A percentile compares a stretch with the other conserved stretches of the same genome.
Conservation (phyloP, 306 rosid species). For the Cercis canadensis region DNA sequence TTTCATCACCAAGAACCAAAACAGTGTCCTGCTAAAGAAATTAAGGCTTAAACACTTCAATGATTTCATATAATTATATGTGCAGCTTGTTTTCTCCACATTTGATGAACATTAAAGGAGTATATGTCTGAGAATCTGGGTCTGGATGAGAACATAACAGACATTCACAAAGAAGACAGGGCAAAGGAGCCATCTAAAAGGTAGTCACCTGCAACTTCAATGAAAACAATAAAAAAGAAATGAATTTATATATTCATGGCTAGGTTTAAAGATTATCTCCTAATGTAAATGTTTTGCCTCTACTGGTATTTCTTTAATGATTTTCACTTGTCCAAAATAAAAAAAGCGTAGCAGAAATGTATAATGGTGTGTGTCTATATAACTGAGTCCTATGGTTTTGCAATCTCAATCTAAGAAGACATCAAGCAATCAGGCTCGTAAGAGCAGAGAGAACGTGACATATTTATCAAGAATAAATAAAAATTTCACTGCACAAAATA, state of each 20-base stretch:
- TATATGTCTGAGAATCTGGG: slow-evolving; percentile 1
- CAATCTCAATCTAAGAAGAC: not conserved
- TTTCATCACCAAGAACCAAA: not conserved
- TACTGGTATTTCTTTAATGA: not conserved
- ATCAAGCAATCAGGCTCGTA: not conserved
- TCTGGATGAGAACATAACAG: not conserved
- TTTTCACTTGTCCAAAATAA: not conserved
- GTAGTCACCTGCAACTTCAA: not conserved
- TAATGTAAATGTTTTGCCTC: not conserved
- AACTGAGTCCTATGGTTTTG: not conserved
- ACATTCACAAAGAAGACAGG: not conserved
- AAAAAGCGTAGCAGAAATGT: not conserved
- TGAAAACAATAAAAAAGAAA: not conserved
- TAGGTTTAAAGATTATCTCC: not conserved
- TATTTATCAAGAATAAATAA: slow-evolving; percentile 6
- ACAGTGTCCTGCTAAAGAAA: not conserved
- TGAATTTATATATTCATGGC: not conserved
- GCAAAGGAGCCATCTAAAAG: not conserved
- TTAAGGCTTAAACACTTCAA: not conserved
- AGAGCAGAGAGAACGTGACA: not conserved
- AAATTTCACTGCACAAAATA: slow-evolving; percentile 12
- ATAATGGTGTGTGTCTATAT: not conserved
- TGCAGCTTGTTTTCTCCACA: not conserved
- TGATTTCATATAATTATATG: not conserved
- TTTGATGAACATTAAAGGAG: not conserved